Evolutionary conservation across 192 early-diverging fungal species (phyloP), one percentile per base, ranked within the genome.

Genomic region (Backusella macrospora): DNA sequence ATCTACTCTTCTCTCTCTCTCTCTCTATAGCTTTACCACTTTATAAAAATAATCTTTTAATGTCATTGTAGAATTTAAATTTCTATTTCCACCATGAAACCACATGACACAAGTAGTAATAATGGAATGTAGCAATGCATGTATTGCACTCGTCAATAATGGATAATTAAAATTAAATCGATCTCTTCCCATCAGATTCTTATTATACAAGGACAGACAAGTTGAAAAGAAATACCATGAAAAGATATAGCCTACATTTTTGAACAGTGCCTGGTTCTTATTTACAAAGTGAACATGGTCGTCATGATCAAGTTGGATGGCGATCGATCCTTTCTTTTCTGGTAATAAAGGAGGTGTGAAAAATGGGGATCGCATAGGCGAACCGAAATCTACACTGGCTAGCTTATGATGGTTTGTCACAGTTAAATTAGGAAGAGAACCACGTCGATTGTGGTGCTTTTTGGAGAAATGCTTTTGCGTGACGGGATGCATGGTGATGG

Each of bases 181-280:
- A 63, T 91, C 87, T 65, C 84, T 81, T 45, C 92, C 89, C 85
- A 96, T 92, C 21, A 96, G 77, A 78, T 89, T 90, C 74, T 93
- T 95, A 82, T 96, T 96, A 86, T 93, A 95, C n/a, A 96, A 78
- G 16, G 88, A 87, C 29, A 96, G 83, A 4, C 84, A 80, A 0
- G 93, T 87, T 15, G 92, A 94, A 49, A 91, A 91, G 23, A 86
- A 84, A 78, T 93, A 96, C 94, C 94, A 96, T 0, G 77, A 66
- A 14, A 75, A 66, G 47, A 90, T 90, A 70, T 86, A 88, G 3
- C 67, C 49, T 23, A 84, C 2, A 42, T 86, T 86, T 21, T 73
- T 73, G n/a, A 71, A 18, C 15, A 75, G 65, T 26, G 63, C 34
- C 14, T 65, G 43, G 10, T 66, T 43, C 4, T 18, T 43, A 9